phyloP scores from a whole-genome alignment of 1,284 basidiomycete genomes.

The Acaromyces ingoldii region DNA sequence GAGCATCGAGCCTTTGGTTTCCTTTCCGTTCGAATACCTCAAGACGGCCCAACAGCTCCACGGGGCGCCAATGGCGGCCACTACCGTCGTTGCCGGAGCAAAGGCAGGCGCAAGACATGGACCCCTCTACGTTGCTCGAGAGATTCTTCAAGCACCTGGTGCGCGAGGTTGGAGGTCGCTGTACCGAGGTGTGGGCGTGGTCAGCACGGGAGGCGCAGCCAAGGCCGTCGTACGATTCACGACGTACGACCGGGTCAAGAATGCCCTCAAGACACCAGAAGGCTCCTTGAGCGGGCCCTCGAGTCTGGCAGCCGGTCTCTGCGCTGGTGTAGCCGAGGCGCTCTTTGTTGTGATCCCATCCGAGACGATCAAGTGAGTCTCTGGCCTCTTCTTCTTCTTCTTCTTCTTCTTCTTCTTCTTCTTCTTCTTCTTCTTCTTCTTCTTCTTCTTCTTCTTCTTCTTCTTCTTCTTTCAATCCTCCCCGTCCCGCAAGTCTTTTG shows the following conservation, averaged over 20 bases:
- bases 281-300: constrained; percentile 7
- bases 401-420: constrained; percentile 65
- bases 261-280: constrained; percentile 65
- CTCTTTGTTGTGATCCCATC: constrained; percentile 92
- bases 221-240: constrained; percentile 86
- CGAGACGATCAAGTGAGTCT: constrained; percentile 86
- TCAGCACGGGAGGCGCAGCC: constrained; percentile 45
- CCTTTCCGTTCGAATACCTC: constrained; percentile 89
- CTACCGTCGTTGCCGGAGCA: no score
- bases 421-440: no score
- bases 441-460: no score
- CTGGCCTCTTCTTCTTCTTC: neutral
- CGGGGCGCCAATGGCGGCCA: no score
- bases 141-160: constrained; percentile 38
- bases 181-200: constrained; percentile 47
- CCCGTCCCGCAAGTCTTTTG: no score
- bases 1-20: constrained; percentile 70
- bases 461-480: no score
- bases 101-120: no score
- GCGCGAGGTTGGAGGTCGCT: constrained; percentile 49
- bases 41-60: constrained; percentile 61
- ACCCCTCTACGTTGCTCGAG: neutral
- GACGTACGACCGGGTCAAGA: constrained; percentile 90
- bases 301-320: constrained; percentile 66
- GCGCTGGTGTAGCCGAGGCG: constrained; percentile 91